Evolutionary conservation across 2,329 filamentous ascomycete genomes (phyloP).

Genomic region (Colletotrichum destructivum): DNA sequence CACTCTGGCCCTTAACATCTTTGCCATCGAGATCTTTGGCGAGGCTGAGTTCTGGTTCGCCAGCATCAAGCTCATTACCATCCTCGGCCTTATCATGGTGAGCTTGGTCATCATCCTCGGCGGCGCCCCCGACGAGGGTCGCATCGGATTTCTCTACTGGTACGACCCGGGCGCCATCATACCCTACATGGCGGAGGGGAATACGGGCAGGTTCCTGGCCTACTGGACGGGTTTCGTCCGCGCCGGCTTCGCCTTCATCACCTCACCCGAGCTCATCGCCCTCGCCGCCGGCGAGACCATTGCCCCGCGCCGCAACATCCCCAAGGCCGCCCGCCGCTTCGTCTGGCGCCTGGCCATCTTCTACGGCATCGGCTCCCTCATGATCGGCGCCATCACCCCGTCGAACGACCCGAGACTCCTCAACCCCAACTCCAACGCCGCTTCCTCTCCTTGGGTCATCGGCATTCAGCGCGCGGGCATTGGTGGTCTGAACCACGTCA

Average conservation of each 20-base stretch:
- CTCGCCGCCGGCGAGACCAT: constrained; percentile 77
- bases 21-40: constrained; percentile 71
- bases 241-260: constrained; percentile 75
- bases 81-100: constrained; percentile 70
- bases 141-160: constrained; percentile 59
- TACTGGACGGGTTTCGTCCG: constrained; percentile 71
- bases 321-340: constrained; percentile 74
- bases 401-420: constrained; percentile 76
- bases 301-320: constrained; percentile 76
- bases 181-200: constrained; percentile 61
- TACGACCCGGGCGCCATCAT: constrained; percentile 61
- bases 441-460: constrained; percentile 75
- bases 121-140: constrained; percentile 65
- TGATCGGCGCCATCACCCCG: constrained; percentile 74
- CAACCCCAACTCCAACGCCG: constrained; percentile 70
- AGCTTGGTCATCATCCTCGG: constrained; percentile 71
- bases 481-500: constrained; percentile 73
- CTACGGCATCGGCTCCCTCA: constrained; percentile 73
- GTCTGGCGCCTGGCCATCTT: constrained; percentile 75
- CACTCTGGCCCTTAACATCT: constrained; percentile 69
- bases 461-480: constrained; percentile 80
- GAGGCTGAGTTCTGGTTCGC: constrained; percentile 76
- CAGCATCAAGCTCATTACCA: constrained; percentile 72
- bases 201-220: constrained; percentile 69
- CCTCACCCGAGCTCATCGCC: constrained; percentile 74